These are phyloP conservation scores for Prinsepia uniflora DNA, from an alignment of 306 rosid species.

Conservation along the genomic window DNA sequence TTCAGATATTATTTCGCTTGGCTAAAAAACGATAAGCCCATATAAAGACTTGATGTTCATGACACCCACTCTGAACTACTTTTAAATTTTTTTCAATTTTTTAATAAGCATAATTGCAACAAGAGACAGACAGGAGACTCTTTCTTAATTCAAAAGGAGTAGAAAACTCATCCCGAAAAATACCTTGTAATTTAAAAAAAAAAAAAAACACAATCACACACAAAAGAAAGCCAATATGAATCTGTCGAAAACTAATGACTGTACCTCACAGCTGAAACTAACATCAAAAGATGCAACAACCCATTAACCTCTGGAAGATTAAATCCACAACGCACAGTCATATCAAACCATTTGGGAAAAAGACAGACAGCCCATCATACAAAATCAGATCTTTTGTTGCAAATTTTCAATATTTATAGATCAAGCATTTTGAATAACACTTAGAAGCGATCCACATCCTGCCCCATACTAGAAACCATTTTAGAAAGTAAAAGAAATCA, in stretches of 20 bases:
- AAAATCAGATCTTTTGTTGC: slow-evolving; percentile 20
- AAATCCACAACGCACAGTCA: not conserved
- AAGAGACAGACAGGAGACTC: not conserved
- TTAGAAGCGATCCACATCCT: slow-evolving; percentile 31
- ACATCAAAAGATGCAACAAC: slow-evolving; percentile 9
- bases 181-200: not conserved
- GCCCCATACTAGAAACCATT: not conserved
- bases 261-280: slow-evolving; percentile 2
- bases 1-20: not conserved
- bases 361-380: slow-evolving; percentile 5
- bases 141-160: not conserved
- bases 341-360: slow-evolving; percentile 16
- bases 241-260: not conserved
- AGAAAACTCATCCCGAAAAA: not conserved
- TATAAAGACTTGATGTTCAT: not conserved
- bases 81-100: not conserved
- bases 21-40: not conserved
- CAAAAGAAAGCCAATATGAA: not conserved
- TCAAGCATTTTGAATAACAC: slow-evolving; percentile 25
- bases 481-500: not conserved
- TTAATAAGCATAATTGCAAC: not conserved
- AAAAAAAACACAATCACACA: too few species aligned
- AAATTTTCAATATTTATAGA: slow-evolving; percentile 7
- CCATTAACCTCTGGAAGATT: not conserved
- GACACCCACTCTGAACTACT: not conserved